Evolutionary conservation across 1,139 yeast species (phyloP).

Genomic region (Hyphopichia buzzinii): DNA sequence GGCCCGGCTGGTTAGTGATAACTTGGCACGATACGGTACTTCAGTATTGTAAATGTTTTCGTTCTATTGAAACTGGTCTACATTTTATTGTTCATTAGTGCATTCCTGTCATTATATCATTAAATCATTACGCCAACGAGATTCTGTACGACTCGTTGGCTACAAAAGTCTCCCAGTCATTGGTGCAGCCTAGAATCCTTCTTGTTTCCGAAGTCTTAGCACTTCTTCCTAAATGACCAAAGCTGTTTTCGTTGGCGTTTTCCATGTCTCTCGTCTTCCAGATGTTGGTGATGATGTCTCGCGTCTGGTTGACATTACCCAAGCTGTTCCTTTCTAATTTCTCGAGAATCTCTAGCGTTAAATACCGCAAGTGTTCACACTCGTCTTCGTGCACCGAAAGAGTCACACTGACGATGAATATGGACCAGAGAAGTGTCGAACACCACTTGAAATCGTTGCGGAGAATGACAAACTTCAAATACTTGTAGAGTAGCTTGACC

Average conservation of each 20-base stretch:
- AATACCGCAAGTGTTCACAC: conserved; percentile 26
- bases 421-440: conserved; percentile 24
- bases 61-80: too few species aligned
- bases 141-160: conserved; percentile 24
- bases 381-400: conserved; percentile 20
- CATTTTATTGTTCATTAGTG: too few species aligned
- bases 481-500: conserved; percentile 16
- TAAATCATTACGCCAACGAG: conserved; percentile 18
- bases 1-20: too few species aligned
- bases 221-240: conserved; percentile 12
- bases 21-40: too few species aligned
- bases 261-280: conserved; percentile 31
- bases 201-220: not conserved
- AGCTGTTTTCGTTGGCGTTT: conserved; percentile 19
- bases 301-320: conserved; percentile 26
- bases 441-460: conserved; percentile 27
- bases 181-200: conserved; percentile 16
- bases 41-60: too few species aligned
- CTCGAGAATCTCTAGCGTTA: conserved; percentile 21
- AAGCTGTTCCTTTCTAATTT: conserved; percentile 22
- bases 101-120: too few species aligned
- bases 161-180: conserved; percentile 33
- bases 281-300: conserved; percentile 17
- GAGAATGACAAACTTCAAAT: conserved; percentile 23
- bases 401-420: conserved; percentile 23